These are phyloP conservation scores for Arachis monticola DNA, from an alignment of 331 rosid species.

Conservation along the genomic window DNA sequence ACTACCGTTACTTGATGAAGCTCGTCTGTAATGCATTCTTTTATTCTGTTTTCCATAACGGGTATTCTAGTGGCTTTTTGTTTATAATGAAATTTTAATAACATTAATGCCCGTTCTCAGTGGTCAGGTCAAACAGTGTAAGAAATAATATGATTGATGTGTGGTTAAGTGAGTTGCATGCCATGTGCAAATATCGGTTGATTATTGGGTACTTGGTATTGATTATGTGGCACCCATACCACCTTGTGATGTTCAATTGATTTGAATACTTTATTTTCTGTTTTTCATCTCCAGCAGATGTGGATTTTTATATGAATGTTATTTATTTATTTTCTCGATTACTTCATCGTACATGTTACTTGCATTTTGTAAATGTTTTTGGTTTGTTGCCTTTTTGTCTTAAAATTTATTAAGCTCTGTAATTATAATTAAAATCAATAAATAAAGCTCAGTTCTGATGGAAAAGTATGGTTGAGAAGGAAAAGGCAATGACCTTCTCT, in stretches of 20 bases:
- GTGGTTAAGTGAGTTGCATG: background rate
- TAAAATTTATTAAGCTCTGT: background rate
- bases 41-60: background rate
- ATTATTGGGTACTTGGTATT: slow-evolving; percentile 19
- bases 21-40: slow-evolving; percentile 10
- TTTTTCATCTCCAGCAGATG: background rate
- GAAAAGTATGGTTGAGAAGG: slow-evolving; percentile 19
- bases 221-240: background rate
- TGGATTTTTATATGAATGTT: slow-evolving; percentile 9
- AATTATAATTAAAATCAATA: too few relatives aligned
- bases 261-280: background rate
- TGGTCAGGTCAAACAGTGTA: slow-evolving; percentile 17
- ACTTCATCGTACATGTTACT: slow-evolving; percentile 18
- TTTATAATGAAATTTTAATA: background rate
- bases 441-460: background rate
- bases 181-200: background rate
- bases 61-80: slow-evolving; percentile 17
- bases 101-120: slow-evolving; percentile 17
- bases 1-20: slow-evolving; percentile 30
- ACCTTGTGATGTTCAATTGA: background rate
- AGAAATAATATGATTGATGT: background rate
- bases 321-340: slow-evolving; percentile 12
- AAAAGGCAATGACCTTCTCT: slow-evolving; percentile 18
- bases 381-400: background rate
- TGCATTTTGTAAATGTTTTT: slow-evolving; percentile 1